Percentiles rank a stretch among this genome's conserved stretches.
phyloP scores from a whole-genome alignment of 768 basidiomycete species.

The Dendrothele bispora region DNA sequence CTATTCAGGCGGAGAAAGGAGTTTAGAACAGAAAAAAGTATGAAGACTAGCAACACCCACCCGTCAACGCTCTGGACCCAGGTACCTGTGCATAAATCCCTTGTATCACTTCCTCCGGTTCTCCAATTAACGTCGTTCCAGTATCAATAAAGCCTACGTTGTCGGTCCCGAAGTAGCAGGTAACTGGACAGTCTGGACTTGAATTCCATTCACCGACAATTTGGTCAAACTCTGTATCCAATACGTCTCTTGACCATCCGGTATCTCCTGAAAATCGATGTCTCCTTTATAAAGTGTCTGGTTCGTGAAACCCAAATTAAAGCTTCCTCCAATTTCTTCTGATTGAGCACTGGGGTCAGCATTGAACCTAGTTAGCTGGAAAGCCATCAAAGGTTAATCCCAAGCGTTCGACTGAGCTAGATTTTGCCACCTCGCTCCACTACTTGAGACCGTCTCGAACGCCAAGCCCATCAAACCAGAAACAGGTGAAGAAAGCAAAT shows the following conservation, averaged over 20 bases:
- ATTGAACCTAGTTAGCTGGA: slow-evolving; percentile 81
- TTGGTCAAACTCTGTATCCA: slow-evolving; percentile 76
- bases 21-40: slow-evolving; percentile 64
- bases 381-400: slow-evolving; percentile 75
- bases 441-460: slow-evolving; percentile 72
- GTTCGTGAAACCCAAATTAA: slow-evolving; percentile 73
- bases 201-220: slow-evolving; percentile 18
- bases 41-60: slow-evolving; percentile 70
- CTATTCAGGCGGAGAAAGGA: slow-evolving; percentile 61
- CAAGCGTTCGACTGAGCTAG: slow-evolving; percentile 61
- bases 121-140: slow-evolving; percentile 46
- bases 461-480: slow-evolving; percentile 90
- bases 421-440: slow-evolving; percentile 80
- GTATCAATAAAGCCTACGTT: slow-evolving; percentile 63
- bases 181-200: not conserved
- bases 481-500: slow-evolving; percentile 68
- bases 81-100: slow-evolving; percentile 93
- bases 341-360: slow-evolving; percentile 38
- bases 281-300: slow-evolving; percentile 73
- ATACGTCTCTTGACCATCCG: slow-evolving; percentile 56
- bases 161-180: not conserved
- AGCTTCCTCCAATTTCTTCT: slow-evolving; percentile 69
- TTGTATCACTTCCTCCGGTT: slow-evolving; percentile 64
- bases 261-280: slow-evolving; percentile 78
- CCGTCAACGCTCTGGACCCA: slow-evolving; percentile 74